Base-by-base conservation (phyloP, 129 eudicot genomes). In the Flaveria ramosissima region DNA sequence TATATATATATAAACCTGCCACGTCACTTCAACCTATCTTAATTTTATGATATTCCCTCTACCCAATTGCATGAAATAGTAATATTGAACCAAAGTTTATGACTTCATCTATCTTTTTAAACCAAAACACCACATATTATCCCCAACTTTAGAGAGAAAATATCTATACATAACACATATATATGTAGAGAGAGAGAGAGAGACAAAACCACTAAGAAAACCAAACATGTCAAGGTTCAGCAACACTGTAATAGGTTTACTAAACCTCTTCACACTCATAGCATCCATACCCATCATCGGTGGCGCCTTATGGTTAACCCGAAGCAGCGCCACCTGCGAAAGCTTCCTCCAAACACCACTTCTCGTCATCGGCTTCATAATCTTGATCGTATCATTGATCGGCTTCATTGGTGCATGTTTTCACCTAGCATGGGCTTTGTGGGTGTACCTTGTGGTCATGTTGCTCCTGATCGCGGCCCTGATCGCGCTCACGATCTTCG, bases 341-440 rank as follows among this genome's bases (percentile, higher is more conserved):
- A 86, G 76, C 80, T 88, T 92, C 87, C 90, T 92, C 43, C 98
- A 90, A 75, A 92, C 92, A 1, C 98, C 98, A 0, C 95, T 92
- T 57, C 78, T 92, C 11, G 77, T 83, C n/a, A 67, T 92, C 10
- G 96, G 96, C 0, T 92, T 92, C 81, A 64, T 92, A 9, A 81
- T 92, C 77, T 83, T 92, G 36, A 80, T 90, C 3, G 72, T 92
- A 2, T 92, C 98, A 0, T 75, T 92, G 20, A 90, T 87, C 1
- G 96, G 98, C 26, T 93, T 93, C 83, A 85, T 93, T 5, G 96
- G 98, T 3, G 95, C 98, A 2, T 93, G 96, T 61, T 90, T 90
- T 67, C 80, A 90, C 77, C 82, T 90, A 2, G 89, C 97, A 4
- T 88, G 98, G 89, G 92, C 91, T 0, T 84, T 93, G 0, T 90